These are phyloP conservation scores for Talaromyces sp. DNA, from an alignment of 2,329 filamentous ascomycete species.

Conservation along the genomic window DNA sequence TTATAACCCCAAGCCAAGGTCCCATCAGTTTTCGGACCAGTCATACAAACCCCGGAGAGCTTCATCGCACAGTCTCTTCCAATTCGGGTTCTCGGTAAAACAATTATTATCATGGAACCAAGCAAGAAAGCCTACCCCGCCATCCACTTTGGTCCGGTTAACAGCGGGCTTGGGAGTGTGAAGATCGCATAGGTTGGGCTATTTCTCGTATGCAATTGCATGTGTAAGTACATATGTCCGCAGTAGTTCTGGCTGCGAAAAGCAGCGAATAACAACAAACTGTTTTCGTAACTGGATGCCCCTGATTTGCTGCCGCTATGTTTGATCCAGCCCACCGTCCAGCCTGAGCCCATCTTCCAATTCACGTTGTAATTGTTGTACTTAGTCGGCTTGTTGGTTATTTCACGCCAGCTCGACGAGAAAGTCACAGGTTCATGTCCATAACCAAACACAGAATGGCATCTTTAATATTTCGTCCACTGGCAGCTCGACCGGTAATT, in stretches of 20 bases:
- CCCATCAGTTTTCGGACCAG: not conserved
- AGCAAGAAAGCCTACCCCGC: not conserved
- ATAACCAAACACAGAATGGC: slow-evolving; percentile 7
- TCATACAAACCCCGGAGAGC: not conserved
- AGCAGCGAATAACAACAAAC: not conserved
- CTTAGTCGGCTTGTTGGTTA: not conserved
- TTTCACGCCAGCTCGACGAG: not conserved
- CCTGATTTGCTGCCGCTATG: not conserved
- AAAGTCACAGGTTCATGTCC: not conserved
- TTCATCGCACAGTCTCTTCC: not conserved
- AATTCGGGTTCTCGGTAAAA: slow-evolving; percentile 6
- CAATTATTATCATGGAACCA: not conserved
- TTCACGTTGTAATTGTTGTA: not conserved
- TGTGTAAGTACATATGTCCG: not conserved
- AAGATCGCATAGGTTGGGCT: not conserved
- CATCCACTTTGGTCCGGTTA: not conserved
- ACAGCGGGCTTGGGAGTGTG: not conserved
- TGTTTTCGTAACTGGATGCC: not conserved
- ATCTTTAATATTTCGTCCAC: slow-evolving; percentile 21
- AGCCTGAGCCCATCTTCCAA: not conserved
- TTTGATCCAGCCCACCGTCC: no score
- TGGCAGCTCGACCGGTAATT: slow-evolving; percentile 26
- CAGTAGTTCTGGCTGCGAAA: not conserved
- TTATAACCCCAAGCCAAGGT: not conserved
- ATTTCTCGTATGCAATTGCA: not conserved